Conservation (phyloP, 2,329 filamentous ascomycete species). For the Epichloe gansuensis region DNA sequence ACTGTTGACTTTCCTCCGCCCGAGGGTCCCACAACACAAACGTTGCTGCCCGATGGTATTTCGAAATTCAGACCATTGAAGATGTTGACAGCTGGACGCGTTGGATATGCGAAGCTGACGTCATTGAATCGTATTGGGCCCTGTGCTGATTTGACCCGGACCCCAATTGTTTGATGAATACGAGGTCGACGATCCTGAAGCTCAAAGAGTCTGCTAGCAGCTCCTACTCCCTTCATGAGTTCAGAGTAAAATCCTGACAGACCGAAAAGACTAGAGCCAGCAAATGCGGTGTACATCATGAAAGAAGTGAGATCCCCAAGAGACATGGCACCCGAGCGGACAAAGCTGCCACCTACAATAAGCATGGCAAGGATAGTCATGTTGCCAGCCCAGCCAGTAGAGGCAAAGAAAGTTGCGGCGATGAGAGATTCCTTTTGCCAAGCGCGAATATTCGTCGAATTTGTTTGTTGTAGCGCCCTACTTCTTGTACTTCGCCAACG, state of each 20-base stretch:
- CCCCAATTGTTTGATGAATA: slow-evolving; percentile 76
- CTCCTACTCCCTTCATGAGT: slow-evolving; percentile 96
- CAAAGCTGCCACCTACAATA: slow-evolving; percentile 82
- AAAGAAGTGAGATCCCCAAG: slow-evolving; percentile 92
- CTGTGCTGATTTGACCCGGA: slow-evolving; percentile 68
- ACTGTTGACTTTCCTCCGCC: slow-evolving; percentile 96
- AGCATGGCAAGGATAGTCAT: slow-evolving; percentile 89
- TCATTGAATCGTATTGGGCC: slow-evolving; percentile 81
- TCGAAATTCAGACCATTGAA: slow-evolving; percentile 83
- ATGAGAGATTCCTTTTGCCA: slow-evolving; percentile 79
- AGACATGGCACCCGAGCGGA: slow-evolving; percentile 72
- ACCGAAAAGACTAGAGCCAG: slow-evolving; percentile 78
- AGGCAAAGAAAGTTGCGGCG: slow-evolving; percentile 77
- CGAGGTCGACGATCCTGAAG: slow-evolving; percentile 80
- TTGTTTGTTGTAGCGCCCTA: slow-evolving; percentile 82
- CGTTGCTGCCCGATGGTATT: slow-evolving; percentile 86
- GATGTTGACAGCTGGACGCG: slow-evolving; percentile 79
- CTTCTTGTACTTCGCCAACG: slow-evolving; percentile 82
- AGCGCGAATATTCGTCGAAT: slow-evolving; percentile 85
- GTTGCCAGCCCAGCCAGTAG: slow-evolving; percentile 86
- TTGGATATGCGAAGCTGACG: slow-evolving; percentile 85
- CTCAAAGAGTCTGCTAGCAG: slow-evolving; percentile 91
- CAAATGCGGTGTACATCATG: slow-evolving; percentile 93
- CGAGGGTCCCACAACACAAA: slow-evolving; percentile 91
- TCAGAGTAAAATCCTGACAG: slow-evolving; percentile 95